Evolutionary conservation across 2,329 filamentous ascomycete species (phyloP).

Genomic region (Ceratocystis diversiconidia): DNA sequence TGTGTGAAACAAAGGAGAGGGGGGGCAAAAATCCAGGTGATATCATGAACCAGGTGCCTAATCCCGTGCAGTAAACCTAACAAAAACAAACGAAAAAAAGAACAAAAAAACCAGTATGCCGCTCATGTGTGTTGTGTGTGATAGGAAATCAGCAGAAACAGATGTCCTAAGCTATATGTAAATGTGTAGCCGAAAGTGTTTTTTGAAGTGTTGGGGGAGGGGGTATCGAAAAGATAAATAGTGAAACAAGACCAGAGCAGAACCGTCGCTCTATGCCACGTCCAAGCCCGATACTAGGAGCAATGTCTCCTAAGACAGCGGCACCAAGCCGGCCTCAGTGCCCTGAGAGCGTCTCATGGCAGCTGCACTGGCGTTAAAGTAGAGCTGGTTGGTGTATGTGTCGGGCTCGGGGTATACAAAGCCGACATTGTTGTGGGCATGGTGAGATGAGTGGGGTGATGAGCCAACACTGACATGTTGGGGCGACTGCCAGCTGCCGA

Average conservation of each 20-base stretch:
- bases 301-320: slow-evolving; percentile 19
- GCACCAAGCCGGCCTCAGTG: slow-evolving; percentile 44
- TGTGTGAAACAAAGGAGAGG: not conserved
- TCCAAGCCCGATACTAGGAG: not conserved
- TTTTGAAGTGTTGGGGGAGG: not conserved
- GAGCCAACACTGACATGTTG: slow-evolving; percentile 29
- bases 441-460: slow-evolving; percentile 37
- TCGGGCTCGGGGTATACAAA: slow-evolving; percentile 80
- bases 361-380: slow-evolving; percentile 40
- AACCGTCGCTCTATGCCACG: not conserved
- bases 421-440: slow-evolving; percentile 32
- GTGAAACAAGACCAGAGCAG: not conserved
- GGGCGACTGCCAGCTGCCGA: slow-evolving; percentile 66
- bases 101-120: not conserved
- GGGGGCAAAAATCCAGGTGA: not conserved
- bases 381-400: slow-evolving; percentile 54
- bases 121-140: slow-evolving; percentile 5
- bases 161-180: not conserved
- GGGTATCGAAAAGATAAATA: not conserved
- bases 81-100: not conserved
- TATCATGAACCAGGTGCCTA: not conserved
- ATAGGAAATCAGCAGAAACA: not conserved
- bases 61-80: not conserved
- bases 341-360: slow-evolving; percentile 29
- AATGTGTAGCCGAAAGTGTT: not conserved